Percentiles rank a stretch among this genome's conserved stretches.
phyloP scores from a whole-genome alignment of 2,329 filamentous ascomycete species.

The Hypoxylon sp. region DNA sequence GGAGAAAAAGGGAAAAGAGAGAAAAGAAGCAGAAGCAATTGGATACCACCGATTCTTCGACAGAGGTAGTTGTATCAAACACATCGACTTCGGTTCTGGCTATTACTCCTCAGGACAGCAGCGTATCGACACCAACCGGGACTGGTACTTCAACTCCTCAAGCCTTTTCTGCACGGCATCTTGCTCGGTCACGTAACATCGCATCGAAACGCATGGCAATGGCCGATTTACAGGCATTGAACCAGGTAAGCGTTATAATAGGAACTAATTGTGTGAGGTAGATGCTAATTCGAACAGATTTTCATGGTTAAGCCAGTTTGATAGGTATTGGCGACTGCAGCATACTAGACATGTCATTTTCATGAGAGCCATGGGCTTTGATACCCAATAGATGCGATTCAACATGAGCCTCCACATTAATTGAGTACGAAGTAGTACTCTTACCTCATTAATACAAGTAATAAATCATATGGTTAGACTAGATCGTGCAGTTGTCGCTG shows the following conservation, averaged over 20 bases:
- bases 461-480: background rate
- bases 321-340: constrained; percentile 21
- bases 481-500: background rate
- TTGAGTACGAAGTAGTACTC: background rate
- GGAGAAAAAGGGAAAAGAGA: constrained; percentile 58
- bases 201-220: constrained; percentile 87
- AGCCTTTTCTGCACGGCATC: constrained; percentile 72
- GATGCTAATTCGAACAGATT: constrained; percentile 47
- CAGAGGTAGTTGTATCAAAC: constrained; percentile 44
- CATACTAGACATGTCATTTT: constrained; percentile 27
- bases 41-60: constrained; percentile 50
- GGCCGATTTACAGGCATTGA: constrained; percentile 83
- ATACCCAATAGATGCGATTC: constrained; percentile 47
- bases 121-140: constrained; percentile 54
- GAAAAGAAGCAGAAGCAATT: constrained; percentile 60
- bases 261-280: background rate
- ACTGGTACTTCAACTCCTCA: constrained; percentile 61
- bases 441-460: constrained; percentile 1
- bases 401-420: constrained; percentile 10
- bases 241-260: constrained; percentile 72
- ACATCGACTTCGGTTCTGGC: constrained; percentile 39
- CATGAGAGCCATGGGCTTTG: constrained; percentile 20
- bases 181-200: constrained; percentile 84
- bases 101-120: constrained; percentile 50
- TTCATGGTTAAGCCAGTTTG: constrained; percentile 52